These are phyloP conservation scores for Calvatia gigantea DNA, from an alignment of 768 basidiomycete species.

Conservation along the genomic window DNA sequence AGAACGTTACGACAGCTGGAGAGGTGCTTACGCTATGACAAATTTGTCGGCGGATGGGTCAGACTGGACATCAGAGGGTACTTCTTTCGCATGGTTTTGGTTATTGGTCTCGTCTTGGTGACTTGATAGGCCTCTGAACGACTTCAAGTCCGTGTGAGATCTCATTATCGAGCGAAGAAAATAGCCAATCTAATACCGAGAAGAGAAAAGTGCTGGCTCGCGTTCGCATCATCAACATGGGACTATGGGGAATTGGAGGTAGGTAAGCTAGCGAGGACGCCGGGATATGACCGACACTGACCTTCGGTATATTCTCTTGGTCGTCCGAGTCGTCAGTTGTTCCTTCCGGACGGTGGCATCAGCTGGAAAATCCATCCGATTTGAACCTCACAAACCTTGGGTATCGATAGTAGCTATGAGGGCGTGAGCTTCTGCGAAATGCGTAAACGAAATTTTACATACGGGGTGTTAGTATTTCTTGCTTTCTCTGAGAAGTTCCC, in stretches of 20 bases:
- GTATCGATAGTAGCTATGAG: background rate
- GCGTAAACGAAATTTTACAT: too few species aligned
- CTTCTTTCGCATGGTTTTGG: background rate
- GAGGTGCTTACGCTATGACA: constrained; percentile 3
- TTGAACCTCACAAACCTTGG: background rate
- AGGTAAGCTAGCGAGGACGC: background rate
- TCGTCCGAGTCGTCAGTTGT: background rate
- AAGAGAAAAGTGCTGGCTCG: background rate
- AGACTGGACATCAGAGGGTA: background rate
- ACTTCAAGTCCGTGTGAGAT: background rate
- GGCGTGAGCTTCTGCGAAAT: background rate
- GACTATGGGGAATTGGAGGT: background rate
- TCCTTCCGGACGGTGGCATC: background rate
- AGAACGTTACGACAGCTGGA: background rate
- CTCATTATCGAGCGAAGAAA: background rate
- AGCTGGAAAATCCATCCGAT: background rate
- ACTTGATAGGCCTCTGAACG: background rate
- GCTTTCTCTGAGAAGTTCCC: too few species aligned
- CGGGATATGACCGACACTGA: background rate
- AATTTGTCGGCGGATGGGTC: background rate
- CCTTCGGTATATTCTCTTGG: background rate
- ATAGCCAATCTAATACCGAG: background rate
- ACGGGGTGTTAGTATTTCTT: too few species aligned
- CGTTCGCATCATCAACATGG: background rate
- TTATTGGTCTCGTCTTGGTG: background rate